phyloP scores from a whole-genome alignment of 257 asterid species.

The Solanum bulbocastanum region DNA sequence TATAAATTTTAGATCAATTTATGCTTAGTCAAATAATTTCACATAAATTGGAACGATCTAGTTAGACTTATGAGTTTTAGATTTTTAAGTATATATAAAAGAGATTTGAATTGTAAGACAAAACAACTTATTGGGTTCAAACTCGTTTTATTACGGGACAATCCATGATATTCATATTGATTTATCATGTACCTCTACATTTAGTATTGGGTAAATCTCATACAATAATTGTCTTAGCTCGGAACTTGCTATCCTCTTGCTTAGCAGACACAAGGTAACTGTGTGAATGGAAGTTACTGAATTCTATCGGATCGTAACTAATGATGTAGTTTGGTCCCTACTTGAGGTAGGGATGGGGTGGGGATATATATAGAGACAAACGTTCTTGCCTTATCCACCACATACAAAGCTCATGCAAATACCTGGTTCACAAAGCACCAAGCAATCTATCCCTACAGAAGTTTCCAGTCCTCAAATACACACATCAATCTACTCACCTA shows the following conservation, averaged over 20 bases:
- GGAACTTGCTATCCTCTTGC: neutral
- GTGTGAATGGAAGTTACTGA: neutral
- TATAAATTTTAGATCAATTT: no score
- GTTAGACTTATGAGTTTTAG: neutral
- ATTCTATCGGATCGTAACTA: neutral
- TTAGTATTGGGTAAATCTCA: no score
- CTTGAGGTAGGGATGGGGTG: neutral
- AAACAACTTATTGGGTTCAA: neutral
- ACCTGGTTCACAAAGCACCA: slow-evolving; percentile 49
- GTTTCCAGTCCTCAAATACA: slow-evolving; percentile 20
- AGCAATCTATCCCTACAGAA: slow-evolving; percentile 10
- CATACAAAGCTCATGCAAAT: slow-evolving; percentile 28
- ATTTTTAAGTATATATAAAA: no score
- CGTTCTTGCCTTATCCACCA: slow-evolving; percentile 57
- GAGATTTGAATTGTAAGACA: neutral
- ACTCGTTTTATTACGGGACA: no score
- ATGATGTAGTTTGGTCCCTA: neutral
- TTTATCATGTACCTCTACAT: no score
- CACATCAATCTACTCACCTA: neutral
- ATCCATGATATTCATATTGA: neutral
- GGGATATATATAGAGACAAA: neutral
- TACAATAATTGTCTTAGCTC: neutral
- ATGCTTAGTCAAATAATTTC: no score
- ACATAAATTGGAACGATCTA: neutral
- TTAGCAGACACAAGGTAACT: neutral